phyloP scores from a whole-genome alignment of 2,329 filamentous ascomycete species.

The Lachnellula occidentalis region DNA sequence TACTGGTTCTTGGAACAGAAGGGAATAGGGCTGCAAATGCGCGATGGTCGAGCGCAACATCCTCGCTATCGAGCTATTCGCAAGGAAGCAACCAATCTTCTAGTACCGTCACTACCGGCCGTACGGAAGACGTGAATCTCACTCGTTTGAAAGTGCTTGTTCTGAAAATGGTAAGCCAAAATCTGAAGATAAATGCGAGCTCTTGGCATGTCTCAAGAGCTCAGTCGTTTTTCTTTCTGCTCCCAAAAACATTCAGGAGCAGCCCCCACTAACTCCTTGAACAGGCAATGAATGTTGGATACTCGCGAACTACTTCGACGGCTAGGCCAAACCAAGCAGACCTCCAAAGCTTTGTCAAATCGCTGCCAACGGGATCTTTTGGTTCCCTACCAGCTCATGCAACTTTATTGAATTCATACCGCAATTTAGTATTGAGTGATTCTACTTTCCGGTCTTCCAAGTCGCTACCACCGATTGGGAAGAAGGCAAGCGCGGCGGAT shows the following conservation, averaged over 20 bases:
- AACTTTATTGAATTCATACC: conserved; percentile 71
- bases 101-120: conserved; percentile 65
- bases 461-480: conserved; percentile 51
- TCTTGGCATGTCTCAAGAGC: too few relatives aligned
- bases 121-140: conserved; percentile 68
- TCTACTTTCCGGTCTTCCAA: conserved; percentile 54
- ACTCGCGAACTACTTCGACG: conserved; percentile 49
- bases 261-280: too few relatives aligned
- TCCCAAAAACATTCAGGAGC: too few relatives aligned
- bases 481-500: conserved; percentile 62
- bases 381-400: conserved; percentile 66
- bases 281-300: conserved; percentile 69
- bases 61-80: conserved; percentile 73
- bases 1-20: conserved; percentile 75
- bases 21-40: conserved; percentile 55
- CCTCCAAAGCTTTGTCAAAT: conserved; percentile 71
- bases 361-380: conserved; percentile 71
- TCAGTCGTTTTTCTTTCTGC: too few relatives aligned
- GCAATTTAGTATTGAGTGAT: conserved; percentile 71
- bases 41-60: conserved; percentile 77
- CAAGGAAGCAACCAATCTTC: conserved; percentile 61
- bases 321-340: conserved; percentile 42
- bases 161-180: conserved; percentile 58
- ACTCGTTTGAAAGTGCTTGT: conserved; percentile 73
- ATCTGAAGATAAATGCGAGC: too few relatives aligned